Base-by-base conservation (phyloP, 1,284 basidiomycete genomes). In the Testicularia cyperi region DNA sequence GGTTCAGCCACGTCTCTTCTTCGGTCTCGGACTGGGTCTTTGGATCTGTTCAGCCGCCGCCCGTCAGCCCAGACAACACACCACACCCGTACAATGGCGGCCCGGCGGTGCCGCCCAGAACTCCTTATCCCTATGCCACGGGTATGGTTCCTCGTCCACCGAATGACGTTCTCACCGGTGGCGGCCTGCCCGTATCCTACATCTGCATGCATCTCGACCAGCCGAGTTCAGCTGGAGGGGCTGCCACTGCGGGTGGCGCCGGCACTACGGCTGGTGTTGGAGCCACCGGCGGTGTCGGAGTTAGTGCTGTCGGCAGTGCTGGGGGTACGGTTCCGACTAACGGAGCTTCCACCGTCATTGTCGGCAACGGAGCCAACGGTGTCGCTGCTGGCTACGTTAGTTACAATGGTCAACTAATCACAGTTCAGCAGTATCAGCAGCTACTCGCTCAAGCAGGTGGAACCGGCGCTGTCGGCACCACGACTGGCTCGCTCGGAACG, bases 1-100 rank as follows among this genome's bases (percentile, higher is more conserved):
- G 45, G 49, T 10, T 45, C 14, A 61, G 49, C 16, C 19, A 30
- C 8, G 40, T 61, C 31, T 61, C 56, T 6, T 24, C 22, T 37
- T 41, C 48, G 21, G 38, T 38, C 4, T 52, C 51, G 3, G 57
- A 55, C 19, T 62, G 57, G 57, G 25, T 51, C 15, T 62, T 46
- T 28, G 57, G 57, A n/a, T 4, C 16, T 2, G 52, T 52, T 5
- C 30, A 27, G 18, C 20, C 8, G 4, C 40, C 46, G 2, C 8
- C 16, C 20, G 22, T 32, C 20, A 38, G 43, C 22, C 16, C 27
- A 1, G 32, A 6, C 4, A 16, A 38, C 3, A 23, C 44, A 8
- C 52, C 57, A 26, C 36, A 62, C 6, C 26, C 57, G 0, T 20
- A 10, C 1, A 33, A 34, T 1, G 52, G 57, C 1, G 47, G 47